Percentiles rank a stretch among this genome's conserved stretches.
Evolutionary conservation across 1,284 basidiomycete genomes (phyloP).

Genomic region (Trametes sp.): DNA sequence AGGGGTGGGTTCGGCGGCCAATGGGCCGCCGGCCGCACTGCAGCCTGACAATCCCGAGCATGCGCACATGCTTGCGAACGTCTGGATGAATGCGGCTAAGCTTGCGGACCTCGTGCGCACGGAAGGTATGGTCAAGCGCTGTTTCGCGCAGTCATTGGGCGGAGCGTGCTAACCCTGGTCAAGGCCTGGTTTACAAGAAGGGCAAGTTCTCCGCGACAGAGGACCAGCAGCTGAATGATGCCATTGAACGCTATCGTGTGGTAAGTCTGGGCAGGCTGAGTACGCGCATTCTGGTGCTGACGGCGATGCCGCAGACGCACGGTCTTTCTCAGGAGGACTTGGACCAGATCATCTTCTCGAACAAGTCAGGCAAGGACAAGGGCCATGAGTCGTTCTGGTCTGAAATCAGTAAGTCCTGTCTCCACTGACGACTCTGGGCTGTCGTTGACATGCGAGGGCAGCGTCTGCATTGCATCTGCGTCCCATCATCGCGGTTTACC

Average conservation of each 20-base stretch:
- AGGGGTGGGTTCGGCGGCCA: constrained; percentile 22
- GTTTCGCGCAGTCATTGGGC: neutral
- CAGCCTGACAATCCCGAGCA: constrained; percentile 50
- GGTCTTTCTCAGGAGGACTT: constrained; percentile 57
- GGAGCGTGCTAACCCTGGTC: constrained; percentile 16
- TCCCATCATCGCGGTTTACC: constrained; percentile 83
- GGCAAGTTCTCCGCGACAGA: constrained; percentile 85
- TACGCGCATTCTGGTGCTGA: neutral
- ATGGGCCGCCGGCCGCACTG: constrained; percentile 33
- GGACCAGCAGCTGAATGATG: constrained; percentile 65
- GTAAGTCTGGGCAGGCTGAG: constrained; percentile 48
- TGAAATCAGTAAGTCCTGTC: constrained; percentile 68
- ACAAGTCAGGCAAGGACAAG: constrained; percentile 66
- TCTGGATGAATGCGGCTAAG: constrained; percentile 76
- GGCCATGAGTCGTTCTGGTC: constrained; percentile 76
- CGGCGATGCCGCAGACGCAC: constrained; percentile 47
- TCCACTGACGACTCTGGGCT: constrained; percentile 10
- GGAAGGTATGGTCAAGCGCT: constrained; percentile 56
- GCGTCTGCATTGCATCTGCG: constrained; percentile 74
- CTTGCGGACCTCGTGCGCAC: constrained; percentile 69
- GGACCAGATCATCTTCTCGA: constrained; percentile 70
- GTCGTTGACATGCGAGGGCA: constrained; percentile 37
- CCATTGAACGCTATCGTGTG: constrained; percentile 68
- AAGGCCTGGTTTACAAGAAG: constrained; percentile 83
- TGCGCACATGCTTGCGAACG: constrained; percentile 65